Conservation (phyloP, 2,329 filamentous ascomycete genomes). For the Cytospora chrysosperma region DNA sequence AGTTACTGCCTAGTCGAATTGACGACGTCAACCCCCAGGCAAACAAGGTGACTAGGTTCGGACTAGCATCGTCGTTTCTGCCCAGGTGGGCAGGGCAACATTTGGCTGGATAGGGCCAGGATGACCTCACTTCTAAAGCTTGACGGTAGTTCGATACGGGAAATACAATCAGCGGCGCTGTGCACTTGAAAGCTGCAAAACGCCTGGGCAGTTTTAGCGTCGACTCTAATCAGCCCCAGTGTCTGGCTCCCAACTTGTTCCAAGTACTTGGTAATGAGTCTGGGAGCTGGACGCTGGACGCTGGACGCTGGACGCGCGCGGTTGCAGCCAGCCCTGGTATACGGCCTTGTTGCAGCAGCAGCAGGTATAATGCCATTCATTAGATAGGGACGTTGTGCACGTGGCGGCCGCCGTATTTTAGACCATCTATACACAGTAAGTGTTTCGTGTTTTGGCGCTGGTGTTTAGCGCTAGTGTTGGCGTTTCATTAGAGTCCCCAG, state of each 20-base stretch:
- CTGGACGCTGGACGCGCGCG: not conserved
- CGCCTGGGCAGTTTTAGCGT: not conserved
- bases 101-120: not conserved
- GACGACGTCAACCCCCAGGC: not conserved
- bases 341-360: not conserved
- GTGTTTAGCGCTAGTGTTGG: not conserved
- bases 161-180: not conserved
- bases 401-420: not conserved
- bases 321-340: not conserved
- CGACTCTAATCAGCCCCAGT: not conserved
- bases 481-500: not conserved
- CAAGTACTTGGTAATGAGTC: not conserved
- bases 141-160: too few relatives aligned
- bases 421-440: not conserved
- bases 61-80: not conserved
- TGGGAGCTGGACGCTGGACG: too few relatives aligned
- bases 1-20: not conserved
- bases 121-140: not conserved
- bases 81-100: not conserved
- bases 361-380: not conserved
- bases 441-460: not conserved
- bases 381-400: not conserved
- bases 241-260: not conserved
- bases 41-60: too few relatives aligned
- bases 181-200: not conserved